Percentiles rank a stretch among this genome's conserved stretches.
Evolutionary conservation across 495 filamentous ascomycete species (phyloP).

Genomic region (Aspergillus avenaceus): DNA sequence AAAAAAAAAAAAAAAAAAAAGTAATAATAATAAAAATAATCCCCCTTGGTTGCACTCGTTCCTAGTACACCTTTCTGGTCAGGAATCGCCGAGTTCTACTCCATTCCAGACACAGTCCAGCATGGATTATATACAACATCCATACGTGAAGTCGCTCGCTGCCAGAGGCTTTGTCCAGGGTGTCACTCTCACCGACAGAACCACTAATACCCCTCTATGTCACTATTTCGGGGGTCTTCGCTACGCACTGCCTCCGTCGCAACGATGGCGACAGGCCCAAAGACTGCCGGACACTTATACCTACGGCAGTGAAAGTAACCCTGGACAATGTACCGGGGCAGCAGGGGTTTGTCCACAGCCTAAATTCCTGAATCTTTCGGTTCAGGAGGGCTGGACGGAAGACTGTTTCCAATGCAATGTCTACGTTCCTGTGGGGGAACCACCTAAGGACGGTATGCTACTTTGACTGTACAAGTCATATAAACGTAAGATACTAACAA

Average conservation of each 20-base stretch:
- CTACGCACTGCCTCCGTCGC: conserved; percentile 32
- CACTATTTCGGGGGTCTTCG: conserved; percentile 44
- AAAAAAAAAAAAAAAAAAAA: too few species aligned
- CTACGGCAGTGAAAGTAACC: conserved; percentile 32
- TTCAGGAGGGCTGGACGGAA: conserved; percentile 25
- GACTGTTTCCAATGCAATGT: conserved; percentile 46
- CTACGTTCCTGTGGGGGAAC: conserved; percentile 33
- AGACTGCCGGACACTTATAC: conserved; percentile 26
- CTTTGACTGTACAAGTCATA: background rate
- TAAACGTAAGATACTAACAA: background rate
- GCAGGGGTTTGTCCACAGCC: conserved; percentile 38
- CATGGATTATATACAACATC: conserved; percentile 29
- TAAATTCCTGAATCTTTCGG: conserved; percentile 20
- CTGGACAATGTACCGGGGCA: conserved; percentile 22
- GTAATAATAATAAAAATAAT: too few species aligned
- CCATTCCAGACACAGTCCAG: background rate
- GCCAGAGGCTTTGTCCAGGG: conserved; percentile 35
- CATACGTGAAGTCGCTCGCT: conserved; percentile 25
- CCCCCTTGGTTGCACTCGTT: background rate
- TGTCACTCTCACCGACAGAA: conserved; percentile 24
- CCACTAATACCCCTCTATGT: conserved; percentile 21
- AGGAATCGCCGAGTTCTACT: too few species aligned
- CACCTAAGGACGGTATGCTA: conserved; percentile 26
- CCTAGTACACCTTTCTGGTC: background rate
- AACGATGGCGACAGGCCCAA: conserved; percentile 36